Base-by-base conservation (phyloP, 805 yeast genomes). In the Wickerhamomyces sydowiorum region DNA sequence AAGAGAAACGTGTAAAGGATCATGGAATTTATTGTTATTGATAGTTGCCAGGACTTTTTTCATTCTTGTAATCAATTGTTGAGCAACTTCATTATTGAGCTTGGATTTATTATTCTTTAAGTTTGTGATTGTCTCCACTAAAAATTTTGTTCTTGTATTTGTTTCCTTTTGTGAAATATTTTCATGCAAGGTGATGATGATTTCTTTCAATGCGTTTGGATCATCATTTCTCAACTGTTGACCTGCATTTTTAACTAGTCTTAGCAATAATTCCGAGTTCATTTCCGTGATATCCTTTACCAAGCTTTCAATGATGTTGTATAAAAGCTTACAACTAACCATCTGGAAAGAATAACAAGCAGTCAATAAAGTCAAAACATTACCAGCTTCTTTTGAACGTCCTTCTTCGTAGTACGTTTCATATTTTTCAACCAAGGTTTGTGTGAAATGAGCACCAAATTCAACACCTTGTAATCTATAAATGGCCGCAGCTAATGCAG, bases 151-250 rank as follows among this genome's bases (percentile, higher is more conserved):
- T 61, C 98, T 80, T 2, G 93, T 66, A 35, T 76, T 53, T 5
- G 57, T 56, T 12, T 58, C 61, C 17, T 69, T 69, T 14, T 70
- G 57, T 27, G 66, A 66, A 2, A 51, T 41, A 9, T 40, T 53
- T 27, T 50, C 49, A 48, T 82, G 86, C 29, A 84, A 65, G 33
- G 72, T 68, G 3, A 75, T 40, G 12, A 89, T 78, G 37, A 91
- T 89, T 34, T 86, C 90, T 56, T 85, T 89, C 41, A 93, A 70
- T 0, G 96, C 82, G 9, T 74, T 61, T 1, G 98, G 95, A 59
- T 93, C 99, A 59, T 93, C 99, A 4, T 86, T 66, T 57, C 99
- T 78, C 63, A 93, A 76, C 55, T 86, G 87, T 9, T 80, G 74
- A 35, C 99, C 99, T 10, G 89, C 77, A 28, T 78, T 78, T 38